Conservation (phyloP, 176 grass and related monocot genomes). For the Tuctoria greenei region DNA sequence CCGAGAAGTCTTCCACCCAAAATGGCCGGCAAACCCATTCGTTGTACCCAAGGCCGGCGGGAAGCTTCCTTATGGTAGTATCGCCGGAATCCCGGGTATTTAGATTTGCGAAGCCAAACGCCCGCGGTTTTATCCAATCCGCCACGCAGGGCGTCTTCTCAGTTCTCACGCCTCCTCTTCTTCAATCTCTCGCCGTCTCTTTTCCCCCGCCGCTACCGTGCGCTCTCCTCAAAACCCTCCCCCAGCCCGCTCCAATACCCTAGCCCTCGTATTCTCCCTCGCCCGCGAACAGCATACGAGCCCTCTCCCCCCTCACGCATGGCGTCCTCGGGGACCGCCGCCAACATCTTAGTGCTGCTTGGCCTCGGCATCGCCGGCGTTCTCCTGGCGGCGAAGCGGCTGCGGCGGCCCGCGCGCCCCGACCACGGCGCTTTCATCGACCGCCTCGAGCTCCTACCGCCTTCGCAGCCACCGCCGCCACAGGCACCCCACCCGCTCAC, state of each 20-base stretch:
- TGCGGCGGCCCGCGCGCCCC: conserved; percentile 56
- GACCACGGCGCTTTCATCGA: conserved; percentile 83
- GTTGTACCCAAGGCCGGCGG: no score
- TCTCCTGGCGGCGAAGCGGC: conserved; percentile 58
- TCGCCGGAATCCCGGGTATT: no score
- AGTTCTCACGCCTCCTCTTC: conserved; percentile 26
- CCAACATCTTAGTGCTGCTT: conserved; percentile 89
- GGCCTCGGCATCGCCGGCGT: conserved; percentile 83
- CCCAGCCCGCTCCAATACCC: conserved; percentile 37
- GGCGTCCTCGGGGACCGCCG: conserved; percentile 54
- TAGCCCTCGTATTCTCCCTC: conserved; percentile 20
- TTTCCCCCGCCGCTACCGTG: conserved; percentile 5
- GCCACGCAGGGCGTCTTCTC: neutral
- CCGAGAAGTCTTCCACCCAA: no score
- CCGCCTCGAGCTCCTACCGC: conserved; percentile 76
- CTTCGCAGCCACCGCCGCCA: conserved; percentile 76
- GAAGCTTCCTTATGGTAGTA: no score
- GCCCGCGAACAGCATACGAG: neutral
- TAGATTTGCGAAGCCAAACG: conserved; percentile 29
- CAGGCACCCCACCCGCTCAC: conserved; percentile 89
- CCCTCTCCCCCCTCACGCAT: conserved; percentile 11
- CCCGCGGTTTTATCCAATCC: conserved; percentile 40
- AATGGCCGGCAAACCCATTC: no score
- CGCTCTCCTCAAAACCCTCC: conserved; percentile 31
- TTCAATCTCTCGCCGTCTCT: conserved; percentile 3